A percentile compares a stretch with the other conserved stretches of the same genome.
Evolutionary conservation across 1,284 basidiomycete species (phyloP).

Genomic region (Salmacisia buchloeana): DNA sequence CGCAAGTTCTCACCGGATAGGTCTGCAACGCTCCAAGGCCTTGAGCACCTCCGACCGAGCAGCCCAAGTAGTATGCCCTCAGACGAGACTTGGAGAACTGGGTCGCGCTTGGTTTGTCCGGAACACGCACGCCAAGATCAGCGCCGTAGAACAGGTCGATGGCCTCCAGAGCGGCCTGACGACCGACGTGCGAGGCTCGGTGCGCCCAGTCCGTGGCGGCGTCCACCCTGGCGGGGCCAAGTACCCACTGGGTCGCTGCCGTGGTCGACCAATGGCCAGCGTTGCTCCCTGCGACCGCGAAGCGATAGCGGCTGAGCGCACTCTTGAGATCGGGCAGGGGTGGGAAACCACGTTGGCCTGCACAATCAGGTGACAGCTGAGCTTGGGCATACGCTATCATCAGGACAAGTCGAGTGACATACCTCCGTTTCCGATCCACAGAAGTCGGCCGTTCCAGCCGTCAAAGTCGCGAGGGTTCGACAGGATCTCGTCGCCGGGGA

Average conservation of each 20-base stretch:
- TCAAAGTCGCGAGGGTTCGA: background rate
- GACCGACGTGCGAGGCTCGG: constrained; percentile 15
- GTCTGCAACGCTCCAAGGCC: constrained; percentile 29
- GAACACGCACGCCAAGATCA: constrained; percentile 10
- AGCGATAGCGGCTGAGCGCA: constrained; percentile 12
- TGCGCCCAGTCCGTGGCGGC: constrained; percentile 14
- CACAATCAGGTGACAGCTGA: no score
- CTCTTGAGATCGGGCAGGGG: constrained; percentile 16
- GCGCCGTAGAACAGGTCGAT: constrained; percentile 19
- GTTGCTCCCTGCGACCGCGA: constrained; percentile 20
- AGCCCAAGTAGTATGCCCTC: constrained; percentile 27
- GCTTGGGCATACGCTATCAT: no score
- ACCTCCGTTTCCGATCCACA: constrained; percentile 14
- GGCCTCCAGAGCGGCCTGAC: constrained; percentile 12
- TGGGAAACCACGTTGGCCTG: constrained; percentile 17
- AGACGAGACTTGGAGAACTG: background rate
- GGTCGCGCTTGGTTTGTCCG: background rate
- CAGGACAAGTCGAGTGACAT: no score
- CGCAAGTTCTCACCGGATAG: constrained; percentile 30
- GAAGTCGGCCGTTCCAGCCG: constrained; percentile 22
- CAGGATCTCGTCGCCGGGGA: constrained; percentile 12
- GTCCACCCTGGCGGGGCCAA: constrained; percentile 14
- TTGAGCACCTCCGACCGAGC: constrained; percentile 44
- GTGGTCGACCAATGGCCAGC: constrained; percentile 14
- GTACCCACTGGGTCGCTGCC: constrained; percentile 12